phyloP scores from a whole-genome alignment of 352 stramenopile species.

The Phytopythium kandeliae region DNA sequence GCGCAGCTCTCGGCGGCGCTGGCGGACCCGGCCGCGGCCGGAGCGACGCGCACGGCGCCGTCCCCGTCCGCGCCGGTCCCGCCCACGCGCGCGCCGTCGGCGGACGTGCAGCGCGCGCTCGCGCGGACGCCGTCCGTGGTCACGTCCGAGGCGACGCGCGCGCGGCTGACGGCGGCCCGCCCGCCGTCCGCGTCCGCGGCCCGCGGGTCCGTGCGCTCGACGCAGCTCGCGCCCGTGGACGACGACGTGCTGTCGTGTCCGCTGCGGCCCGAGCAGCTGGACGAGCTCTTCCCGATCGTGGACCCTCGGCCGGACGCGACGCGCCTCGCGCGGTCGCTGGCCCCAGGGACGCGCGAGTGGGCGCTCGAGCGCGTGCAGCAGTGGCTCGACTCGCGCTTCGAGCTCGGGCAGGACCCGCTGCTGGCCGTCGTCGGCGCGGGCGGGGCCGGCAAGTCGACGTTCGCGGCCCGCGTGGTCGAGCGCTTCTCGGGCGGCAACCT shows the following conservation, averaged over 20 bases:
- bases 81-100: neutral
- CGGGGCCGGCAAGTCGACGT: slow-evolving; percentile 65
- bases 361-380: slow-evolving; percentile 61
- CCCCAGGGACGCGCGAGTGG: slow-evolving; percentile 55
- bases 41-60: slow-evolving; percentile 11
- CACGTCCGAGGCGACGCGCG: slow-evolving; percentile 40
- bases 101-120: slow-evolving; percentile 35
- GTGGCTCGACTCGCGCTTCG: slow-evolving; percentile 72
- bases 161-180: slow-evolving; percentile 41
- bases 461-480: slow-evolving; percentile 45
- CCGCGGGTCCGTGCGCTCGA: slow-evolving; percentile 32
- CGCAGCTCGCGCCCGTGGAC: slow-evolving; percentile 57
- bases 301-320: slow-evolving; percentile 51
- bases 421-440: slow-evolving; percentile 65
- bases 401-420: slow-evolving; percentile 46
- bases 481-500: slow-evolving; percentile 45
- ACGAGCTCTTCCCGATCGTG: slow-evolving; percentile 80
- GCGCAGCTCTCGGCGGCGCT: slow-evolving; percentile 37
- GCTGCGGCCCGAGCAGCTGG: slow-evolving; percentile 59
- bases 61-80: neutral
- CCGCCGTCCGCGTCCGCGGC: slow-evolving; percentile 9
- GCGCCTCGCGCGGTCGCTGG: slow-evolving; percentile 28
- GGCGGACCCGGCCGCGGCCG: slow-evolving; percentile 11
- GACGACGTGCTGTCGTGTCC: slow-evolving; percentile 65
- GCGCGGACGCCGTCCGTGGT: slow-evolving; percentile 39